Conservation (phyloP, 2,329 filamentous ascomycete genomes). For the Diplodia sapinea region DNA sequence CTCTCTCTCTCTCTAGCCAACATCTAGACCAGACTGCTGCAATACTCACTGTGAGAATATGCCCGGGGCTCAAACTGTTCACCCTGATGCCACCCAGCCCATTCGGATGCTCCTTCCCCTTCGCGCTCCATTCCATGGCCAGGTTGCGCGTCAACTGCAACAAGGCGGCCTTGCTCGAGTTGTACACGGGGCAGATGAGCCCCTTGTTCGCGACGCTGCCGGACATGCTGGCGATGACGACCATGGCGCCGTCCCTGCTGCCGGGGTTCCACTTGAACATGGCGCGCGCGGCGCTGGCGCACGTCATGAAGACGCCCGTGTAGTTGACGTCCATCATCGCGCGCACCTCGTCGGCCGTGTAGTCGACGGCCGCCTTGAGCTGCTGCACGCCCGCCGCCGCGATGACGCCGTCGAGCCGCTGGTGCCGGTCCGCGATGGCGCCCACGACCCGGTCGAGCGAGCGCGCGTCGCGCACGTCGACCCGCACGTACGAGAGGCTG, state of each 20-base stretch:
- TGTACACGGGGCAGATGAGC: slow-evolving; percentile 70
- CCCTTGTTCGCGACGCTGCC: slow-evolving; percentile 67
- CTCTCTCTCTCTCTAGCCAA: background rate
- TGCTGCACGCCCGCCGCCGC: slow-evolving; percentile 78
- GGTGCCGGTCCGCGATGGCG: slow-evolving; percentile 70
- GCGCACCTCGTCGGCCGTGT: slow-evolving; percentile 63
- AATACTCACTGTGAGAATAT: slow-evolving; percentile 66
- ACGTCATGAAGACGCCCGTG: slow-evolving; percentile 65
- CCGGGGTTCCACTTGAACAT: slow-evolving; percentile 62
- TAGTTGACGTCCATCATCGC: slow-evolving; percentile 66
- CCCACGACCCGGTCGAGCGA: slow-evolving; percentile 69
- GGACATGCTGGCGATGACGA: slow-evolving; percentile 67
- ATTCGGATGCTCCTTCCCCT: slow-evolving; percentile 34
- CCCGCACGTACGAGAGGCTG: slow-evolving; percentile 72
- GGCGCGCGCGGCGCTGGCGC: slow-evolving; percentile 64
- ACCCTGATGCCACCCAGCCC: slow-evolving; percentile 73
- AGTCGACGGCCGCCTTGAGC: slow-evolving; percentile 79
- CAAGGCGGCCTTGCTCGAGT: slow-evolving; percentile 75
- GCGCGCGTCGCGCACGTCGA: slow-evolving; percentile 76
- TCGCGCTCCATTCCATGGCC: slow-evolving; percentile 68
- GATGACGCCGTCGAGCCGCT: slow-evolving; percentile 78
- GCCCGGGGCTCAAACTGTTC: slow-evolving; percentile 79
- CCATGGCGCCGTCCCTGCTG: slow-evolving; percentile 59
- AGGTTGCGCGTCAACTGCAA: slow-evolving; percentile 72
- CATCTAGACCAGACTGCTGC: background rate